Evolutionary conservation across 2,329 filamentous ascomycete species (phyloP).

Genomic region (Penicillium sp.): DNA sequence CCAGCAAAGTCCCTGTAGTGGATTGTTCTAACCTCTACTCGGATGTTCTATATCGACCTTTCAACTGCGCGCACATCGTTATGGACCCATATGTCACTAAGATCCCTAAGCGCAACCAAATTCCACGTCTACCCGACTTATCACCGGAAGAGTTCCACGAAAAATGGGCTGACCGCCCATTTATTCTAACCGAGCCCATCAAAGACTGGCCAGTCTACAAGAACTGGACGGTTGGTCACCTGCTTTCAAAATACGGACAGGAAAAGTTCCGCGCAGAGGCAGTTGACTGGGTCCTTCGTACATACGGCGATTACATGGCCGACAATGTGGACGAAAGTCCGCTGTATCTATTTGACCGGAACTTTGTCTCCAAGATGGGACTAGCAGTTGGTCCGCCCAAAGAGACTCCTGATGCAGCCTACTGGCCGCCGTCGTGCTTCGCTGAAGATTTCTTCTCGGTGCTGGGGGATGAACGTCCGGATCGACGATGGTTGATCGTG

Average conservation of each 20-base stretch:
- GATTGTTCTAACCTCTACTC: constrained; percentile 82
- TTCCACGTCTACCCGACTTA: constrained; percentile 68
- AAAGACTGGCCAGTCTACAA: constrained; percentile 76
- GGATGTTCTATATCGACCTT: constrained; percentile 85
- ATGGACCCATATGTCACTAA: constrained; percentile 65
- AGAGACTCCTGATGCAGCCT: constrained; percentile 54
- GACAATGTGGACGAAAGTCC: constrained; percentile 82
- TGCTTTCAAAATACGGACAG: constrained; percentile 65
- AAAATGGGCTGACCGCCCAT: constrained; percentile 76
- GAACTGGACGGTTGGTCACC: constrained; percentile 69
- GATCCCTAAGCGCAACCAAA: constrained; percentile 74
- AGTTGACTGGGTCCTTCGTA: constrained; percentile 85
- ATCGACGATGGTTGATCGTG: constrained; percentile 89
- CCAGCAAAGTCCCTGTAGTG: constrained; percentile 56
- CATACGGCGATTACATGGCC: constrained; percentile 79
- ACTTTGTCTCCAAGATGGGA: constrained; percentile 82
- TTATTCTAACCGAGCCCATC: constrained; percentile 81
- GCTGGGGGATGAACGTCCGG: constrained; percentile 74
- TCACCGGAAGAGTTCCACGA: constrained; percentile 71
- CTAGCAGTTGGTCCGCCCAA: constrained; percentile 57
- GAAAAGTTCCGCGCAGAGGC: constrained; percentile 84
- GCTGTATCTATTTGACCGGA: constrained; percentile 86
- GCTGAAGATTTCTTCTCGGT: constrained; percentile 82
- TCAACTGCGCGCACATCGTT: constrained; percentile 78
- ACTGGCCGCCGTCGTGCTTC: constrained; percentile 82